These are phyloP conservation scores for Arthrobotrys megalospora DNA, from an alignment of 2,329 filamentous ascomycete species.

Conservation along the genomic window DNA sequence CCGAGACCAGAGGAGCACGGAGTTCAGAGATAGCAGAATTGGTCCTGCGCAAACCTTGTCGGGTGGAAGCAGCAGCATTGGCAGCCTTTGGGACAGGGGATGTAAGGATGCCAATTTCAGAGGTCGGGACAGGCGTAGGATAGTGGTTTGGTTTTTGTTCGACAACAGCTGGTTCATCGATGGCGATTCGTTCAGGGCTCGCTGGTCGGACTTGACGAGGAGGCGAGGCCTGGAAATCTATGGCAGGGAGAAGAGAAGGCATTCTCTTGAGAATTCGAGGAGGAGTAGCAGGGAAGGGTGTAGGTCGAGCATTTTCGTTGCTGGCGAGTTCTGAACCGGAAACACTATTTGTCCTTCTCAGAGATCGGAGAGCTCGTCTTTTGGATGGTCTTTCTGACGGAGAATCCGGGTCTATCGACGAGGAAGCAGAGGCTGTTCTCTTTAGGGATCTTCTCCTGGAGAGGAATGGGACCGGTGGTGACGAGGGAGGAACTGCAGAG, in stretches of 20 bases:
- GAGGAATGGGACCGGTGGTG: slow-evolving; percentile 48
- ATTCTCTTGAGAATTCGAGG: slow-evolving; percentile 73
- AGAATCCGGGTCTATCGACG: slow-evolving; percentile 55
- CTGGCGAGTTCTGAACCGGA: slow-evolving; percentile 20
- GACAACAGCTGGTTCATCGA: slow-evolving; percentile 62
- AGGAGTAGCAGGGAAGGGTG: slow-evolving; percentile 41
- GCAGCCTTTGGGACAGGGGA: slow-evolving; percentile 80
- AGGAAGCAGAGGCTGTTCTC: slow-evolving; percentile 45
- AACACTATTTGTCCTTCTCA: slow-evolving; percentile 48
- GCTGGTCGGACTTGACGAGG: slow-evolving; percentile 76
- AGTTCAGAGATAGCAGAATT: slow-evolving; percentile 78
- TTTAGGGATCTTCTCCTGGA: slow-evolving; percentile 40
- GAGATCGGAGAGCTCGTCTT: slow-evolving; percentile 39
- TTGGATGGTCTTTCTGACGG: slow-evolving; percentile 49
- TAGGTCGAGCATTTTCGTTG: slow-evolving; percentile 38
- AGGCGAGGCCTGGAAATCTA: slow-evolving; percentile 80
- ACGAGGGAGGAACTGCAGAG: slow-evolving; percentile 31
- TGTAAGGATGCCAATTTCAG: slow-evolving; percentile 89
- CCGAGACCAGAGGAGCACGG: slow-evolving; percentile 83
- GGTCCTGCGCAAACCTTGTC: slow-evolving; percentile 74
- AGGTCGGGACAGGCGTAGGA: slow-evolving; percentile 93
- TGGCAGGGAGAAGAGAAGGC: slow-evolving; percentile 81
- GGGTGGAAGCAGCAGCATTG: slow-evolving; percentile 67
- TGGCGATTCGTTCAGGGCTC: slow-evolving; percentile 71
- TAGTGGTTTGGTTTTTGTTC: slow-evolving; percentile 72